Base-by-base conservation (phyloP, 2,329 filamentous ascomycete genomes). In the Fusarium piperis region DNA sequence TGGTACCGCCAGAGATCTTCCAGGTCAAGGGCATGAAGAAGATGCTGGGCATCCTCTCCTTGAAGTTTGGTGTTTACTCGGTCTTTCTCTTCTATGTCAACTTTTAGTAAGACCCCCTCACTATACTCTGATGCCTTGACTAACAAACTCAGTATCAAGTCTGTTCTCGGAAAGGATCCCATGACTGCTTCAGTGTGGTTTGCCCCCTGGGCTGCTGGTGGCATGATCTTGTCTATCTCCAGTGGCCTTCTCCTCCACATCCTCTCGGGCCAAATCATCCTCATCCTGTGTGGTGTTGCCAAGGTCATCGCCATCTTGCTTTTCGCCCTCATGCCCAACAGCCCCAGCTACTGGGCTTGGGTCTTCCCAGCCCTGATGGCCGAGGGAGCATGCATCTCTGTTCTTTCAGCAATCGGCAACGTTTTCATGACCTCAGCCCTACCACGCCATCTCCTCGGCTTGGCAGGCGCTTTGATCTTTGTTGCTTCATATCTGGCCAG, bases 361-460 rank as follows among this genome's bases (percentile, higher is more conserved):
- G 84, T 90, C 8, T 90, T 92, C 72, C 88, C 90, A 0, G 80
- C 85, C 15, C 88, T 88, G 85, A 79, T 88, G 16, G 86, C 86
- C 62, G 87, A 85, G 23, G 91, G 90, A 0, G 81, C 91, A n/a
- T 89, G 88, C 6, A 88, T 92, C 59, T 90, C 92, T 71, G 85
- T 92, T 48, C 87, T 88, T 15, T 92, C 88, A 81, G 91, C 88
- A 61, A 84, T 92, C 1, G 85, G 89, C 23, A 92, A 90, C 70
- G 86, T 92, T 57, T 92, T 91, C 78, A 87, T 91, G 64, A 91
- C 90, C 1, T 92, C 89, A 0, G 87, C 84, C 15, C 78, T 92
- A 39, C 89, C 89, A 0, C 82, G 82, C n/a, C 81, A 83, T 15
- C 84, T 87, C 68, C 90, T 93, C 74, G 90, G 90, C 0, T 78